Evolutionary conservation across 495 filamentous ascomycete species (phyloP).

Genomic region (Articulospora tetracladia): DNA sequence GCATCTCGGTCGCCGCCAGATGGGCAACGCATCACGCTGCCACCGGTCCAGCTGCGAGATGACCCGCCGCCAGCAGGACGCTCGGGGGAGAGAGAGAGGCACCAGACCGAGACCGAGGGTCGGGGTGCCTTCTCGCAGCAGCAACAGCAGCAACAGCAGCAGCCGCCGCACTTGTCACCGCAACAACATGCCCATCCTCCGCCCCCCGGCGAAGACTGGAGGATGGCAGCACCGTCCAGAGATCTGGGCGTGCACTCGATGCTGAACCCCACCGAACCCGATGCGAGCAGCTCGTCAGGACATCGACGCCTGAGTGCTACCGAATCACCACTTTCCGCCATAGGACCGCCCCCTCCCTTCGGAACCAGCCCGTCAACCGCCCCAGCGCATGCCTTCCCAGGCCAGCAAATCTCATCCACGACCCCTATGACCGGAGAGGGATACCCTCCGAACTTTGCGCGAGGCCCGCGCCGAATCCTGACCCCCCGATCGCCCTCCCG

Average conservation of each 20-base stretch:
- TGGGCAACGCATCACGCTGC: slow-evolving; percentile 22
- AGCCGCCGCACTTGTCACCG: too few species aligned
- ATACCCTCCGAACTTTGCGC: slow-evolving; percentile 27
- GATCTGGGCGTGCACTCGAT: slow-evolving; percentile 47
- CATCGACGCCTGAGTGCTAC: slow-evolving; percentile 14
- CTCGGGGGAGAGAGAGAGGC: slow-evolving; percentile 19
- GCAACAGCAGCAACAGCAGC: too few species aligned
- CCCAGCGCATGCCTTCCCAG: slow-evolving; percentile 16
- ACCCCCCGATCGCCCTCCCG: slow-evolving; percentile 60
- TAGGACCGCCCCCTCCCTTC: slow-evolving; percentile 14
- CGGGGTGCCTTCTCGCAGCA: slow-evolving; percentile 13
- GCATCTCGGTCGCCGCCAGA: slow-evolving; percentile 34
- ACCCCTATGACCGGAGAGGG: slow-evolving; percentile 26
- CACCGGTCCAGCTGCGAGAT: slow-evolving; percentile 28
- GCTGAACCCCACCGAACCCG: slow-evolving; percentile 41
- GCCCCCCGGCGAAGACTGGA: slow-evolving; percentile 30
- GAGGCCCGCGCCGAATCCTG: slow-evolving; percentile 49
- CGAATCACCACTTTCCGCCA: slow-evolving; percentile 15
- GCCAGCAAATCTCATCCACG: slow-evolving; percentile 14
- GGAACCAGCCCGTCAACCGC: slow-evolving; percentile 13
- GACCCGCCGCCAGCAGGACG: slow-evolving; percentile 18
- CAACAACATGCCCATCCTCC: slow-evolving; percentile 17
- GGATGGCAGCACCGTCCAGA: slow-evolving; percentile 34
- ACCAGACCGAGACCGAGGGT: slow-evolving; percentile 10
- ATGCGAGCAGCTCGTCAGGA: slow-evolving; percentile 2